A percentile compares a stretch with the other conserved stretches of the same genome.
phyloP scores from a whole-genome alignment of 192 early-diverging fungal species.

The Coemansia guatemalensis region DNA sequence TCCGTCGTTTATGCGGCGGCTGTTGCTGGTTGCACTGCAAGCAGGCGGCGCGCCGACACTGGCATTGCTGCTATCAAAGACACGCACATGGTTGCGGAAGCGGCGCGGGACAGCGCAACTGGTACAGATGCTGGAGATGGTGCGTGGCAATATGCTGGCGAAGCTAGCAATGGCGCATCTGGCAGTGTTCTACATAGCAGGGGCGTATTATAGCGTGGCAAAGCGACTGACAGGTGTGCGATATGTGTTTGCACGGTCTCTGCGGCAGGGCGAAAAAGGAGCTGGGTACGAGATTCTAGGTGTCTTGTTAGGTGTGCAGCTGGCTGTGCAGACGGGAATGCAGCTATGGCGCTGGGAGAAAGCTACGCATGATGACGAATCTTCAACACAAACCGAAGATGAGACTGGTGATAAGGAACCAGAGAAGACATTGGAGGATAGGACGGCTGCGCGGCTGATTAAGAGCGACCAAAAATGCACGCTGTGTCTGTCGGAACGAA shows the following conservation, averaged over 20 bases:
- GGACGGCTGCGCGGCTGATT: constrained; percentile 37
- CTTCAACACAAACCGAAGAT: neutral
- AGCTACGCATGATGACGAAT: constrained; percentile 25
- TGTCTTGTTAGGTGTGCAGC: constrained; percentile 72
- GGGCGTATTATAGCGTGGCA: constrained; percentile 77
- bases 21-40: constrained; percentile 43
- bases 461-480: constrained; percentile 72
- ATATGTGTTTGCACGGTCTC: constrained; percentile 79
- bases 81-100: constrained; percentile 28
- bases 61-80: constrained; percentile 7
- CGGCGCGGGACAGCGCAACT: constrained; percentile 3
- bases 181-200: constrained; percentile 86
- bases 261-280: constrained; percentile 70
- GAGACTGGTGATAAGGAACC: neutral
- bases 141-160: constrained; percentile 6
- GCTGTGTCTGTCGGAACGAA: constrained; percentile 78
- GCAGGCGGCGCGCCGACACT: constrained; percentile 16
- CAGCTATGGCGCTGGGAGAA: constrained; percentile 31
- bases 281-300: constrained; percentile 86
- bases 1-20: constrained; percentile 50
- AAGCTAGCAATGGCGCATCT: constrained; percentile 64
- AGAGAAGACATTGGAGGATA: constrained; percentile 6
- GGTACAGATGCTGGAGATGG: constrained; percentile 5
- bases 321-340: constrained; percentile 60
- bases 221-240: constrained; percentile 78